These are phyloP conservation scores for Opeltia flavorubescens DNA, from an alignment of 495 filamentous ascomycete species.

Conservation along the genomic window DNA sequence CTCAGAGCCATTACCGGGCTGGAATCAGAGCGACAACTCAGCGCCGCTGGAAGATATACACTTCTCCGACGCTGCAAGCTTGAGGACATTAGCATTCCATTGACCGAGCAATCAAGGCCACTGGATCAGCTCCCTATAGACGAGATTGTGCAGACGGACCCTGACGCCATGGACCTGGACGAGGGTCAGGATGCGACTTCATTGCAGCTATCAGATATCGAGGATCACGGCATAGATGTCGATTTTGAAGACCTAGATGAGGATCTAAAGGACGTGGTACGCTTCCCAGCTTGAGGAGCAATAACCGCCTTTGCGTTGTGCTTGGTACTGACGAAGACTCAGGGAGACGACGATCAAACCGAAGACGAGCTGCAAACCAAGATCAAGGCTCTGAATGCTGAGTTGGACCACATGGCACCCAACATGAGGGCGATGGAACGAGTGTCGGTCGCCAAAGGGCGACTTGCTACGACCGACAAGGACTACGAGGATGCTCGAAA, in stretches of 20 bases:
- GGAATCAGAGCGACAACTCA: constrained; percentile 72
- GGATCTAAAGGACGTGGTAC: constrained; percentile 61
- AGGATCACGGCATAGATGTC: constrained; percentile 87
- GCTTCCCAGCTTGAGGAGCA: constrained; percentile 1
- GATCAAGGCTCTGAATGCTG: constrained; percentile 54
- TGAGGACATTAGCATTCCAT: constrained; percentile 78
- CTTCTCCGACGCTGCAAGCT: constrained; percentile 82
- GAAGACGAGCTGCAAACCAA: constrained; percentile 72
- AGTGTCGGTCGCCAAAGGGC: constrained; percentile 69
- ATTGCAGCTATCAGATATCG: constrained; percentile 34
- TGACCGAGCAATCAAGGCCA: constrained; percentile 53
- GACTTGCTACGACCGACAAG: constrained; percentile 71
- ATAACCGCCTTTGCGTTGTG: not conserved
- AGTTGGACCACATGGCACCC: constrained; percentile 84
- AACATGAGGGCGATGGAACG: constrained; percentile 93
- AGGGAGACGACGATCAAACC: constrained; percentile 54
- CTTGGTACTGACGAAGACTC: constrained; percentile 16
- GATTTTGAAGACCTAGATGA: constrained; percentile 80
- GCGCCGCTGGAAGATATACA: constrained; percentile 66
- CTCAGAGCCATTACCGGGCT: constrained; percentile 61
- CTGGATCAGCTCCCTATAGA: constrained; percentile 81
- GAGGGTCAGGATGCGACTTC: constrained; percentile 43
- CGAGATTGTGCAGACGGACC: constrained; percentile 53
- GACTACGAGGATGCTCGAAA: constrained; percentile 76
- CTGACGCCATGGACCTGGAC: constrained; percentile 80